Evolutionary conservation across 805 yeast genomes (phyloP).

Genomic region (Cyberlindnera lachancei): DNA sequence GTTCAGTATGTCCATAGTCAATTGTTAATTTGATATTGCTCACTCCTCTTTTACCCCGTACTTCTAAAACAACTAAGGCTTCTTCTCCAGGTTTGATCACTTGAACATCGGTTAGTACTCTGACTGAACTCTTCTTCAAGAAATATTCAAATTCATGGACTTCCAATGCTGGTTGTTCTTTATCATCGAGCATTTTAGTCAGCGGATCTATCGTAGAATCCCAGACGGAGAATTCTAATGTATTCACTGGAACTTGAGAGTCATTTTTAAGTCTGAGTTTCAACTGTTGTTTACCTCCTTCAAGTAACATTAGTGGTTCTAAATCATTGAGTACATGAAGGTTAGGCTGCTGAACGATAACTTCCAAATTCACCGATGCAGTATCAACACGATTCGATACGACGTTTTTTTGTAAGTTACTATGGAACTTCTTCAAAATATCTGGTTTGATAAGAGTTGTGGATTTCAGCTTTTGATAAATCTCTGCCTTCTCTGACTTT

Average conservation of each 20-base stretch:
- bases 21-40: conserved; percentile 54
- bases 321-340: conserved; percentile 44
- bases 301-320: conserved; percentile 60
- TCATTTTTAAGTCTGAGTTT: conserved; percentile 48
- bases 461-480: conserved; percentile 23
- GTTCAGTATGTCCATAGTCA: conserved; percentile 47
- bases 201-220: conserved; percentile 70
- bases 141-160: conserved; percentile 70
- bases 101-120: conserved; percentile 25
- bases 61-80: conserved; percentile 44
- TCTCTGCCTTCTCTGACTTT: conserved; percentile 23
- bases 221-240: conserved; percentile 52
- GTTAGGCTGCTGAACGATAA: conserved; percentile 51
- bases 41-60: conserved; percentile 70
- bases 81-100: conserved; percentile 29
- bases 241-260: conserved; percentile 48
- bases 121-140: conserved; percentile 50
- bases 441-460: neutral
- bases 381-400: conserved; percentile 14
- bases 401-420: conserved; percentile 12
- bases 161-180: conserved; percentile 48
- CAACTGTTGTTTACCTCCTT: conserved; percentile 59
- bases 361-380: conserved; percentile 25
- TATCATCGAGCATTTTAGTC: conserved; percentile 43
- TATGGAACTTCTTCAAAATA: conserved; percentile 7